Base-by-base conservation (phyloP, 192 early-diverging fungal genomes). In the Coemansia sp. region DNA sequence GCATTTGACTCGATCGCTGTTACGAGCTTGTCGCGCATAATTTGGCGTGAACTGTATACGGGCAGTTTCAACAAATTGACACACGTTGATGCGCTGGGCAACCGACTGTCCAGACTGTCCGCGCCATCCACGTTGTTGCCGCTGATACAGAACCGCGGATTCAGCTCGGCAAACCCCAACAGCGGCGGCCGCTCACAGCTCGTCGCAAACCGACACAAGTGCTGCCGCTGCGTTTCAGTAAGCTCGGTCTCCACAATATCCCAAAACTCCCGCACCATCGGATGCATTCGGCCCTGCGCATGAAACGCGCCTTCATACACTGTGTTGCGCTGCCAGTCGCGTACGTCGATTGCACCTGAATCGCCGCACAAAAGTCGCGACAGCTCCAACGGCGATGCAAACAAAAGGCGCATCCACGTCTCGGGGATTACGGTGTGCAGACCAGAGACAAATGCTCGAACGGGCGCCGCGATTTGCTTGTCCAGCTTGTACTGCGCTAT, bases 1-100 rank as follows among this genome's bases (percentile, higher is more conserved):
- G 92, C 90, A 15, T 90, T 91, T 2, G 90, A 86, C 51, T 87
- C 85, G 50, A 98, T 94, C 0, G 96, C 90, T 63, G 93, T 91
- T 15, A 87, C 57, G 65, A 98, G 82, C 83, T 98, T 98, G 57
- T 83, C 86, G 66, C 49, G 36, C 48, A 81, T 59, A 44, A 83
- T 63, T 3, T 80, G 61, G 48, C 82, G 62, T 10, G 75, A 81
- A 42, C 81, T 83, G 72, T 91, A 98, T 17, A 84, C 77, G 0
- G 96, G 96, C 40, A 98, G 71, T 68, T 97, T 96, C 38, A 98
- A 79, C 56, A 97, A 78, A 68, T 98, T 98, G 60, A 98, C 91
- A 60, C 89, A 92, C 5, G 89, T 90, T 42, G 87, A 91, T 20
- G 86, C 87, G 38, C 90, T 89, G 11, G 91, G 96, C 61, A 98